Conservation (phyloP, 2,329 filamentous ascomycete species). For the Ophiobolus disseminans region DNA sequence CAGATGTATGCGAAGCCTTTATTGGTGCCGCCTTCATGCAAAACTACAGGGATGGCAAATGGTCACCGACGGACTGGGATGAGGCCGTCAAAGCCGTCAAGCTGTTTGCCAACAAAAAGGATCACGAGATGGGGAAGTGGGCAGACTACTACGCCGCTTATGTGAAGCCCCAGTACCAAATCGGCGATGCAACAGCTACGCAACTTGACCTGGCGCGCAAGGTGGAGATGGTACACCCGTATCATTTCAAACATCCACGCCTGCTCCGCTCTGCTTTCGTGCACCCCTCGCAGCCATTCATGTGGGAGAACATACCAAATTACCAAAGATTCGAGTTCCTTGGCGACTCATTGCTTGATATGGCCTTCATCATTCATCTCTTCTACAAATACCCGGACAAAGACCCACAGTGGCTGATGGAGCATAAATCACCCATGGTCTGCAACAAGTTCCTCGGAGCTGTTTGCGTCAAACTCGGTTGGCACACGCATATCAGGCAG, state of each 20-base stretch:
- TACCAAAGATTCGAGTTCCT: slow-evolving; percentile 94
- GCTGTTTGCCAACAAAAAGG: slow-evolving; percentile 70
- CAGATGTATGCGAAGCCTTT: slow-evolving; percentile 92
- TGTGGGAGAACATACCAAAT: slow-evolving; percentile 79
- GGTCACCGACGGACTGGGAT: slow-evolving; percentile 60
- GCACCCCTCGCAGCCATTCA: slow-evolving; percentile 80
- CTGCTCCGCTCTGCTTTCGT: slow-evolving; percentile 85
- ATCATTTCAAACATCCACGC: slow-evolving; percentile 76
- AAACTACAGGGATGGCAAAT: slow-evolving; percentile 54
- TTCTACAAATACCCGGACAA: slow-evolving; percentile 78
- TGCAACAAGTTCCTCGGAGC: slow-evolving; percentile 93
- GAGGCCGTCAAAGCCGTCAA: slow-evolving; percentile 71
- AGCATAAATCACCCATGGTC: slow-evolving; percentile 99
- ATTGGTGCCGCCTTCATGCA: slow-evolving; percentile 82
- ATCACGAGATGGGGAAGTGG: slow-evolving; percentile 74
- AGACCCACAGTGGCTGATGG: slow-evolving; percentile 95
- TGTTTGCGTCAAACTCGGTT: slow-evolving; percentile 77
- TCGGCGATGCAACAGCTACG: slow-evolving; percentile 64
- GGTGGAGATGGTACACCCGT: slow-evolving; percentile 66
- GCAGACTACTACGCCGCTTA: slow-evolving; percentile 76
- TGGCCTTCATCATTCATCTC: slow-evolving; percentile 82
- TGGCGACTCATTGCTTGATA: slow-evolving; percentile 86
- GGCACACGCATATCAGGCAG: slow-evolving; percentile 74
- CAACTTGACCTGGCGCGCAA: slow-evolving; percentile 73
- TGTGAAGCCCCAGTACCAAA: slow-evolving; percentile 74